These are phyloP conservation scores for Neurospora sp. DNA, from an alignment of 495 filamentous ascomycete genomes.

Conservation along the genomic window DNA sequence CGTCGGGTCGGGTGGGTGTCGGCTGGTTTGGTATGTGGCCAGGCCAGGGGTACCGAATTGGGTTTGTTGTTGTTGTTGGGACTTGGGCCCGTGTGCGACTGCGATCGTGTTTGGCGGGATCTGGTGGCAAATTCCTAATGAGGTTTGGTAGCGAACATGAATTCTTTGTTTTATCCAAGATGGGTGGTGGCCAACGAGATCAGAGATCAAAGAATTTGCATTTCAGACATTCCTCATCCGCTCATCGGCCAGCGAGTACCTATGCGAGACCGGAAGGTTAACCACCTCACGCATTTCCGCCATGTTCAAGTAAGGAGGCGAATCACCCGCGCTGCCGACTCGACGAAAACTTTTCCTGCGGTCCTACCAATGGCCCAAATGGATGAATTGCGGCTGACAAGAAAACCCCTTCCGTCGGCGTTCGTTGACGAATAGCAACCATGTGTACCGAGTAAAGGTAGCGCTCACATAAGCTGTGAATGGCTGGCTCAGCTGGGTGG, in stretches of 20 bases:
- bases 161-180: not conserved
- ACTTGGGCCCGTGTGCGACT: not conserved
- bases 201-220: not conserved
- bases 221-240: too few species aligned
- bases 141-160: not conserved
- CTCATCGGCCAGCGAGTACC: too few species aligned
- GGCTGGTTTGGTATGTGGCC: not conserved
- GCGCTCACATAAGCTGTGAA: not conserved
- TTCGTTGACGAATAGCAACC: not conserved
- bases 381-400: not conserved
- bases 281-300: not conserved
- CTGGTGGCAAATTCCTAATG: not conserved
- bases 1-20: not conserved
- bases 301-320: not conserved
- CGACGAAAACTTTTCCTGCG: too few species aligned
- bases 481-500: not conserved
- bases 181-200: not conserved
- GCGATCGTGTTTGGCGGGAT: not conserved
- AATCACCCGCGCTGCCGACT: not conserved
- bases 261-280: too few species aligned
- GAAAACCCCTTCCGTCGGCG: not conserved
- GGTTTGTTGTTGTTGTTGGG: not conserved
- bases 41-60: not conserved
- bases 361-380: too few species aligned
- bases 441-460: not conserved